Evolutionary conservation across 352 stramenopile genomes (phyloP), one percentile per base, ranked within the genome.

Genomic region (Peronosclerospora sorghi): DNA sequence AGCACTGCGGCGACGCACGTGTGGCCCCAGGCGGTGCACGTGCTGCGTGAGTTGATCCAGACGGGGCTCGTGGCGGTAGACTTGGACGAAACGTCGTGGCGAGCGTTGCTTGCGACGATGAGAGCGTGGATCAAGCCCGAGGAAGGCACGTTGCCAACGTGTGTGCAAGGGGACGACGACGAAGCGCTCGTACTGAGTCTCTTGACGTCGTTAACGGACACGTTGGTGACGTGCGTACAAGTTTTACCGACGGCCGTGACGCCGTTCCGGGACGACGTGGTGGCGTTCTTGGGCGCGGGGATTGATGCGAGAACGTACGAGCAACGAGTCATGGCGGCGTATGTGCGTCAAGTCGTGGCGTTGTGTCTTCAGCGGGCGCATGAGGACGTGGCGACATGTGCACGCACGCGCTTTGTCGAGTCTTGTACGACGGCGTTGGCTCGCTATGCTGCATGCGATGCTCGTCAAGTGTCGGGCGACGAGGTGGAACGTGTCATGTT

Each of bases 11-110:
- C 67, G 8, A 62, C 68, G 1, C 65, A 85, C 41, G 56, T 86
- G 28, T 92, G 80, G 80, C 87, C 85, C 32, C 64, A 87, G 18
- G 80, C 80, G 8, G 45, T 90, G 19, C 66, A 65, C 6, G 73
- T 86, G 8, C 57, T 92, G 13, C 45, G 86, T 17, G 74, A 84
- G 15, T 47, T 92, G 2, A 82, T 84, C 5, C 84, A 73, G 2
- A 76, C 79, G 13, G 80, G 76, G 0, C 48, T 92, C 8, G 54
- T 63, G 4, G 69, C 74, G 2, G 71, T 85, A 6, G 56, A 52
- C 2, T 36, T 86, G 2, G 51, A 68, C 1, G 56, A 77, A 21
- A 52, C 59, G 13, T 77, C 56, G 27, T 86, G 73, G 67, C 61
- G 61, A 17, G 51, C 61, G 4, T 51, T 92, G 32, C 42, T 92